Evolutionary conservation across 2,329 filamentous ascomycete genomes (phyloP).

Genomic region (Cercospora janseana): DNA sequence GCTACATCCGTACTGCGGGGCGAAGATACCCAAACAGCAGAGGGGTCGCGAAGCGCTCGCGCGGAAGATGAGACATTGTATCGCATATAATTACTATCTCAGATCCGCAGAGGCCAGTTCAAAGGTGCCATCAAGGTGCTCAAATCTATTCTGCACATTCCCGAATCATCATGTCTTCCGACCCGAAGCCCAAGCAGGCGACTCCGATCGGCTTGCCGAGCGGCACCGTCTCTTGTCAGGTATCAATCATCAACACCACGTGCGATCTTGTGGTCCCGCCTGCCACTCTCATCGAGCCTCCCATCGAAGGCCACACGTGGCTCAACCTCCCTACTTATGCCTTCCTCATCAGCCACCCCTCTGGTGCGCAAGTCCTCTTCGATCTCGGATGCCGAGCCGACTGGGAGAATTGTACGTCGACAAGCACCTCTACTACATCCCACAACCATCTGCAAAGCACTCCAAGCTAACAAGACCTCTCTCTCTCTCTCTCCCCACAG

Average conservation of each 20-base stretch:
- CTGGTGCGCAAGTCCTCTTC: constrained; percentile 41
- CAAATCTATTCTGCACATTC: neutral
- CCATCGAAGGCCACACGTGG: constrained; percentile 22
- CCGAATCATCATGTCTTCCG: constrained; percentile 17
- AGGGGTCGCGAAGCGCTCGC: constrained; percentile 5
- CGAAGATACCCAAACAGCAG: too few species aligned
- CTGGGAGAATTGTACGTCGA: constrained; percentile 35
- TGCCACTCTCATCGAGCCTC: constrained; percentile 79
- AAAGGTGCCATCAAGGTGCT: constrained; percentile 12
- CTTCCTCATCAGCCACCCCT: constrained; percentile 21
- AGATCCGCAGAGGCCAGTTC: neutral
- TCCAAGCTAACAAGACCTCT: neutral
- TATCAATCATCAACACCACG: constrained; percentile 25
- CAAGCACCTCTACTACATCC: neutral
- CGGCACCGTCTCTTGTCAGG: constrained; percentile 19
- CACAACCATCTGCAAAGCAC: neutral
- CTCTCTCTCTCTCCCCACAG: neutral
- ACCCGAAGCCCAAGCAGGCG: constrained; percentile 16
- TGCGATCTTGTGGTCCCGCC: constrained; percentile 23
- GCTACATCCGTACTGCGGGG: too few species aligned
- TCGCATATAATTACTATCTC: too few species aligned
- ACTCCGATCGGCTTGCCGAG: constrained; percentile 21
- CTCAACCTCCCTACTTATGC: constrained; percentile 24
- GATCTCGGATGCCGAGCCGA: constrained; percentile 47
- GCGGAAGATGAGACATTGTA: constrained; percentile 4